Evolutionary conservation across 2,329 filamentous ascomycete genomes (phyloP).

Genomic region (Cordyceps fumosorosea): DNA sequence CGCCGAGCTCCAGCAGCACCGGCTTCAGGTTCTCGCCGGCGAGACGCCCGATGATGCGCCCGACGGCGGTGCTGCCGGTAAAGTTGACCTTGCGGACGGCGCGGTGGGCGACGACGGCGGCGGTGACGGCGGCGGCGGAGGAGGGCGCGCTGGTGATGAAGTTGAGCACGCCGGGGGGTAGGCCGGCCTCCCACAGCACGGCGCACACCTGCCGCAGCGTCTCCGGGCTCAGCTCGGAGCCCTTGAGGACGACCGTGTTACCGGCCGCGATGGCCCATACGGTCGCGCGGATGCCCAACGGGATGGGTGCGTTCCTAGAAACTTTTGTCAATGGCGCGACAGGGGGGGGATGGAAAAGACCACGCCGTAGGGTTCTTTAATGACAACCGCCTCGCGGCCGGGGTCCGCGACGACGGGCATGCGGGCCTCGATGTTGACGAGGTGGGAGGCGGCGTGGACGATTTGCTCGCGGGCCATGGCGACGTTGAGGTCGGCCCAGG

Average conservation of each 20-base stretch:
- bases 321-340: too few relatives aligned
- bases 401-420: conserved; percentile 29
- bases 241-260: conserved; percentile 66
- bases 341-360: conserved; percentile 25
- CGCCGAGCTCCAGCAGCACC: conserved; percentile 40
- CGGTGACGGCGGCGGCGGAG: conserved; percentile 58
- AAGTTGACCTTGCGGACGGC: conserved; percentile 36
- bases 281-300: conserved; percentile 44
- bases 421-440: conserved; percentile 31
- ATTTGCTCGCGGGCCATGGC: conserved; percentile 30
- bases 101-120: conserved; percentile 50
- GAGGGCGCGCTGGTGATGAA: conserved; percentile 56
- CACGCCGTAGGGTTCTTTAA: conserved; percentile 24
- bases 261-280: conserved; percentile 61
- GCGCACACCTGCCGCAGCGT: conserved; percentile 54
- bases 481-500: conserved; percentile 38
- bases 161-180: conserved; percentile 66
- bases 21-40: conserved; percentile 37
- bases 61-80: conserved; percentile 36
- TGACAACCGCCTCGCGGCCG: conserved; percentile 28
- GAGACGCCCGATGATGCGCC: conserved; percentile 31
- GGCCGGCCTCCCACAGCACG: conserved; percentile 60
- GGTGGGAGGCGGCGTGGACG: conserved; percentile 37
- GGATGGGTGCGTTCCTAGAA: conserved; percentile 43
- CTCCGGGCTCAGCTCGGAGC: conserved; percentile 57